phyloP scores from a whole-genome alignment of 257 asterid genomes.

The Penstemon eatonii region DNA sequence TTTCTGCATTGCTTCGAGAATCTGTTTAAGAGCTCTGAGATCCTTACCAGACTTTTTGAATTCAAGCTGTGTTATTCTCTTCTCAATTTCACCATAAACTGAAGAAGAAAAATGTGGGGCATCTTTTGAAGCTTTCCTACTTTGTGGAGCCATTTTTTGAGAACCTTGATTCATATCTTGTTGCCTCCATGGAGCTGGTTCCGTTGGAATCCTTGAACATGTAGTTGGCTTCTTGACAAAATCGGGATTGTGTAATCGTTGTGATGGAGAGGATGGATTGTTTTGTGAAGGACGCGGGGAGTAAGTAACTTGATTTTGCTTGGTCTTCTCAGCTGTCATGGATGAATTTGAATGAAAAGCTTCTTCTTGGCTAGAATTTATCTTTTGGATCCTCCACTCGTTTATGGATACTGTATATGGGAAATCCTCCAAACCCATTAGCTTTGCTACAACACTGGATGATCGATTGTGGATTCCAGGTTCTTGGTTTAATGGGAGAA shows the following conservation, averaged over 20 bases:
- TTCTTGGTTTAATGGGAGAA: conserved; percentile 36
- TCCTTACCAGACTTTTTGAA: conserved; percentile 81
- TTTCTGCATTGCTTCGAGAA: conserved; percentile 84
- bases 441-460: conserved; percentile 76
- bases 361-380: conserved; percentile 32
- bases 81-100: conserved; percentile 82
- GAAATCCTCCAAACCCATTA: conserved; percentile 85
- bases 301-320: conserved; percentile 36
- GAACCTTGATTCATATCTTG: conserved; percentile 42
- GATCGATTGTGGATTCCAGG: conserved; percentile 52
- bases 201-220: conserved; percentile 43
- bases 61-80: conserved; percentile 76
- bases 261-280: conserved; percentile 46
- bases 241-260: conserved; percentile 33
- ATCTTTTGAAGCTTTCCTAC: conserved; percentile 37
- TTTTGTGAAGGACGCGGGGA: conserved; percentile 41
- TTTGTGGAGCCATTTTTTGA: conserved; percentile 43
- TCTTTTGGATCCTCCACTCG: conserved; percentile 35
- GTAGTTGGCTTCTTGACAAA: conserved; percentile 33
- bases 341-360: conserved; percentile 35
- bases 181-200: conserved; percentile 86
- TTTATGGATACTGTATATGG: conserved; percentile 46
- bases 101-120: conserved; percentile 48
- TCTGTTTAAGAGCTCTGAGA: conserved; percentile 91
- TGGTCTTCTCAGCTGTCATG: conserved; percentile 34